Conservation (phyloP, 441 rosid genomes). For the Hypseocharis bilobata region DNA sequence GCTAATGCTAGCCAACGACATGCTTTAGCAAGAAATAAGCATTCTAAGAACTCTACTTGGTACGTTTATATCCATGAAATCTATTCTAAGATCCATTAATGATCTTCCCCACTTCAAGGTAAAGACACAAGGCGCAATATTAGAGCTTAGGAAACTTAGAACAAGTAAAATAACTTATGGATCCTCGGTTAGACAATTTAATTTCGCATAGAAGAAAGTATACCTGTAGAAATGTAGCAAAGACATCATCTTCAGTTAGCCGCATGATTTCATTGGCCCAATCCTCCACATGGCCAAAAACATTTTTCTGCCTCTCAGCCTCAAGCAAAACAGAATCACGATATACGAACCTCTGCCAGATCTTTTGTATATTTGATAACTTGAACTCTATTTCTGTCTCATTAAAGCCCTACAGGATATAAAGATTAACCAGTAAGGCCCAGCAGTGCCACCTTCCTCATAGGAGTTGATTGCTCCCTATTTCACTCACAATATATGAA, state of each 20-base stretch:
- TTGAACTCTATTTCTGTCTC: constrained; percentile 64
- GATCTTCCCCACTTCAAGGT: no score
- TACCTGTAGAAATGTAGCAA: constrained; percentile 75
- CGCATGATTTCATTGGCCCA: constrained; percentile 61
- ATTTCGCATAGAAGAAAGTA: constrained; percentile 5
- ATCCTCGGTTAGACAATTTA: no score
- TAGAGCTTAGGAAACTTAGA: no score
- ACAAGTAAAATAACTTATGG: no score
- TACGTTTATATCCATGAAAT: no score
- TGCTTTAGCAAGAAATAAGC: no score
- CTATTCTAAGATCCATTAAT: no score
- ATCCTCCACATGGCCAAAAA: constrained; percentile 38
- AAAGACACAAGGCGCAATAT: no score
- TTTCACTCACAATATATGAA: constrained; percentile 11
- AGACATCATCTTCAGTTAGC: constrained; percentile 61
- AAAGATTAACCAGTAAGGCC: background rate
- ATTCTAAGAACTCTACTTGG: no score
- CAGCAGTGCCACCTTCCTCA: no score
- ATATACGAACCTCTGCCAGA: constrained; percentile 81
- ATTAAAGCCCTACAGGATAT: constrained; percentile 43
- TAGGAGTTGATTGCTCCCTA: background rate
- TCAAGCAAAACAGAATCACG: constrained; percentile 73
- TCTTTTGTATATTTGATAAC: constrained; percentile 54
- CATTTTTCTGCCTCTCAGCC: constrained; percentile 65
- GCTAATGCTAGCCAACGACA: no score